Base-by-base conservation (phyloP, 768 basidiomycete genomes). In the Cystofilobasidium bisporidii region DNA sequence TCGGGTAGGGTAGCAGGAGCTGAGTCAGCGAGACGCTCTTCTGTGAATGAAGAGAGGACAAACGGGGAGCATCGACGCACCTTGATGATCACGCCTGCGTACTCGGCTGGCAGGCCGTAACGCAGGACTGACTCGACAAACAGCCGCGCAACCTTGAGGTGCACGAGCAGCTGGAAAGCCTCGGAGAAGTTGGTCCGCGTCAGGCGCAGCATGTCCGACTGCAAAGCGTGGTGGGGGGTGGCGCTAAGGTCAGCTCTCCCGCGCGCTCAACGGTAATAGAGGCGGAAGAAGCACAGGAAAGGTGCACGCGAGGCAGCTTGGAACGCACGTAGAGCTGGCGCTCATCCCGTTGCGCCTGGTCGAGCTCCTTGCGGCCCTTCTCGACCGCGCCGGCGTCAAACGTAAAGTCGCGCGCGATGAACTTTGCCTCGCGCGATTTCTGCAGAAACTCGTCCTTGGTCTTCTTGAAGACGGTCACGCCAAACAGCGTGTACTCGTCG, bases 121-220 rank as follows among this genome's bases (percentile, higher is more conserved):
- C 94, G 83, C 50, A 99, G 82, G 24, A 97, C 93, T 65, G 90
- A 92, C 79, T 99, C 96, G 26, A 94, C 86, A 73, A 93, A 98
- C 20, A 96, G 80, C 14, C 91, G 86, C 20, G 96, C 78, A 60
- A 94, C 82, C 78, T 98, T 98, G 72, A 98, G 81, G 74, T 98
- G 96, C 0, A 93, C 89, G 24, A 97, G 81, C 62, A 94, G 81
- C 76, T 98, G 90, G 79, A 92, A 91, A 8, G 92, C 86, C 79
- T 99, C 96, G 0, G 92, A 93, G 77, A 98, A 99, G 78, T 94
- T 97, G 62, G 90, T 96, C 64, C 96, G 83, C 43, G 93, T 86
- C 43, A 98, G 77, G 72, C 89, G 84, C 30, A 99, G 80, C 0
- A 99, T 83, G 72, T 99, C 94, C 32, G 91, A 89, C 93, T 98